phyloP scores from a whole-genome alignment of 2,329 filamentous ascomycete species.

The Xylariaceae sp. region DNA sequence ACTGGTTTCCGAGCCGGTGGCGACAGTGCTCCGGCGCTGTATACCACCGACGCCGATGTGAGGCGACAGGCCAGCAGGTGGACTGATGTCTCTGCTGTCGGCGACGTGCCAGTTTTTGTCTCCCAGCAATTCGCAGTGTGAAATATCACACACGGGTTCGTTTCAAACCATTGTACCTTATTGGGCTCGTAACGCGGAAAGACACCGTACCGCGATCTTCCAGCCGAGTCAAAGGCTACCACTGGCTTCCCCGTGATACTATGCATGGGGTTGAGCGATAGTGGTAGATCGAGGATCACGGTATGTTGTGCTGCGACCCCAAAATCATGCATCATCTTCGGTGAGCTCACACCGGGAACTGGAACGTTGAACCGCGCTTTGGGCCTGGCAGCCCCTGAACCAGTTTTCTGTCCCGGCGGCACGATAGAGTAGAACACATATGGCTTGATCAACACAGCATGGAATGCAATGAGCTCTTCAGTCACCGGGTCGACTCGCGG shows the following conservation, averaged over 20 bases:
- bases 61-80: conserved; percentile 64
- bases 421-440: conserved; percentile 62
- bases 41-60: conserved; percentile 62
- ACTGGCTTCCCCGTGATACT: conserved; percentile 52
- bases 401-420: conserved; percentile 20
- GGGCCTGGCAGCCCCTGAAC: conserved; percentile 22
- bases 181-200: conserved; percentile 60
- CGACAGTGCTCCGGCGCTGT: conserved; percentile 59
- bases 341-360: conserved; percentile 57
- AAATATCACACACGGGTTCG: conserved; percentile 64
- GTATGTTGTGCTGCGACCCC: conserved; percentile 61
- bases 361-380: conserved; percentile 44
- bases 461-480: conserved; percentile 64
- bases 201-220: conserved; percentile 60
- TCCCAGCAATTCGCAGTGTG: conserved; percentile 72
- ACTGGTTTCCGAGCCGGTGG: conserved; percentile 43
- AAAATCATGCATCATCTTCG: conserved; percentile 76
- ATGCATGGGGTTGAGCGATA: conserved; percentile 62
- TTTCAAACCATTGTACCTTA: conserved; percentile 63
- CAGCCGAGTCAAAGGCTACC: conserved; percentile 55
- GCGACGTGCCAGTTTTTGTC: conserved; percentile 31
- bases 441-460: conserved; percentile 61
- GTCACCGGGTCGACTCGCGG: conserved; percentile 63
- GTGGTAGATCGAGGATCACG: conserved; percentile 65
- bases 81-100: conserved; percentile 38